phyloP scores from a whole-genome alignment of 2,329 filamentous ascomycete genomes.

The Talaromyces sp. region DNA sequence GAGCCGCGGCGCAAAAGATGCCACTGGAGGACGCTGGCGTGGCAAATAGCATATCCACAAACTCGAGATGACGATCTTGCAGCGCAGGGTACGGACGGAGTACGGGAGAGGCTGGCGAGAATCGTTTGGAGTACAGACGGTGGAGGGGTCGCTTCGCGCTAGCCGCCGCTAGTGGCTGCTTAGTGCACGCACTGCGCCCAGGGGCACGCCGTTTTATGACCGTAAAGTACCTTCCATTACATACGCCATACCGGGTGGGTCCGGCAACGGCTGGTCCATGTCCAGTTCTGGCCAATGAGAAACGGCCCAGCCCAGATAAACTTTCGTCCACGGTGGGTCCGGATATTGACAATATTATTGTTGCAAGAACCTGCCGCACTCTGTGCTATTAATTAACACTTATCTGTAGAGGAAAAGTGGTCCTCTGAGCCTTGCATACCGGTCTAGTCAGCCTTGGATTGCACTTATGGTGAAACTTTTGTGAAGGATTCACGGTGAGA shows the following conservation, averaged over 20 bases:
- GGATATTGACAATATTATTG: not conserved
- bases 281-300: not conserved
- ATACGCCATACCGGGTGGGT: not conserved
- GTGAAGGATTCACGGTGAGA: not conserved
- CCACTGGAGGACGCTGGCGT: not conserved
- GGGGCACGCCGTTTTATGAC: not conserved
- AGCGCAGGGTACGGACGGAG: not conserved
- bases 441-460: not conserved
- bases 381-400: no score
- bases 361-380: no score
- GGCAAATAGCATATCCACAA: not conserved
- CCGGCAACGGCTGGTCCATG: not conserved
- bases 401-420: not conserved
- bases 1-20: not conserved
- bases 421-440: not conserved
- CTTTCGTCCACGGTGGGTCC: not conserved
- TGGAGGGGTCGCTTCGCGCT: not conserved
- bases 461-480: not conserved
- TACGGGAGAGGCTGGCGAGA: not conserved
- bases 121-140: not conserved
- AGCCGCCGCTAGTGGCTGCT: not conserved
- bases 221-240: not conserved
- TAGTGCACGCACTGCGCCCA: not conserved
- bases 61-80: not conserved
- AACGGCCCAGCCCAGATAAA: not conserved